Evolutionary conservation across 1,284 basidiomycete species (phyloP).

Genomic region (Pisolithus thermaeus): DNA sequence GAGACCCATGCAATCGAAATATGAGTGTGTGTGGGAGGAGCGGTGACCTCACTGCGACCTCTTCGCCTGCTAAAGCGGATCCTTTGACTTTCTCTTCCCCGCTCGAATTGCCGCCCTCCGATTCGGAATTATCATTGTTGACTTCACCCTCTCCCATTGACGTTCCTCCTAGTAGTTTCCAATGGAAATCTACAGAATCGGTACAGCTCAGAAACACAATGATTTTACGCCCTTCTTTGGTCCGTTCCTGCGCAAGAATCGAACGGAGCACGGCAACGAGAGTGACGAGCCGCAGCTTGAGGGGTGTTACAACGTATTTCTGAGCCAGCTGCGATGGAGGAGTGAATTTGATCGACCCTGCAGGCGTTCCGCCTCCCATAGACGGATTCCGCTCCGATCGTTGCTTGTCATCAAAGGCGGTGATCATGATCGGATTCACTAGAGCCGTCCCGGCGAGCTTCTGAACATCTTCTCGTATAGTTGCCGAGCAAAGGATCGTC

Average conservation of each 20-base stretch:
- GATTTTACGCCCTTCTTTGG: constrained; percentile 56
- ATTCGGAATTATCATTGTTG: constrained; percentile 22
- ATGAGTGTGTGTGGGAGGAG: constrained; percentile 80
- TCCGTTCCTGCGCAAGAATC: constrained; percentile 58
- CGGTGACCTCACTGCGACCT: constrained; percentile 58
- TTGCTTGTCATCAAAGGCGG: constrained; percentile 49
- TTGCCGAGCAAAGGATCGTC: constrained; percentile 94
- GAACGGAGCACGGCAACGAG: constrained; percentile 82
- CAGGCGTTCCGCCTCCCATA: constrained; percentile 10
- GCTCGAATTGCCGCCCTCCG: constrained; percentile 28
- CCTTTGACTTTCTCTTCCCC: constrained; percentile 23
- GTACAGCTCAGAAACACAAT: constrained; percentile 97
- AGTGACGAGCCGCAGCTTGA: constrained; percentile 90
- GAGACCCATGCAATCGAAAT: constrained; percentile 92
- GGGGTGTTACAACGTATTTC: constrained; percentile 87
- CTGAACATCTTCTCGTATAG: constrained; percentile 92
- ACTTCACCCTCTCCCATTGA: constrained; percentile 54
- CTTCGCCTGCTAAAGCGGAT: constrained; percentile 28
- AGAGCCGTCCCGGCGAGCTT: constrained; percentile 85
- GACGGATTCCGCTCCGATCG: constrained; percentile 9
- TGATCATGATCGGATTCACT: constrained; percentile 67
- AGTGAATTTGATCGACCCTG: constrained; percentile 63
- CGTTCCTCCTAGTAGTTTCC: constrained; percentile 78
- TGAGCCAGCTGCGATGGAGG: constrained; percentile 95
- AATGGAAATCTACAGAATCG: constrained; percentile 97